Percentiles rank a stretch among this genome's conserved stretches.
phyloP scores from a whole-genome alignment of 495 filamentous ascomycete species.

The Talaromyces wortmannii region DNA sequence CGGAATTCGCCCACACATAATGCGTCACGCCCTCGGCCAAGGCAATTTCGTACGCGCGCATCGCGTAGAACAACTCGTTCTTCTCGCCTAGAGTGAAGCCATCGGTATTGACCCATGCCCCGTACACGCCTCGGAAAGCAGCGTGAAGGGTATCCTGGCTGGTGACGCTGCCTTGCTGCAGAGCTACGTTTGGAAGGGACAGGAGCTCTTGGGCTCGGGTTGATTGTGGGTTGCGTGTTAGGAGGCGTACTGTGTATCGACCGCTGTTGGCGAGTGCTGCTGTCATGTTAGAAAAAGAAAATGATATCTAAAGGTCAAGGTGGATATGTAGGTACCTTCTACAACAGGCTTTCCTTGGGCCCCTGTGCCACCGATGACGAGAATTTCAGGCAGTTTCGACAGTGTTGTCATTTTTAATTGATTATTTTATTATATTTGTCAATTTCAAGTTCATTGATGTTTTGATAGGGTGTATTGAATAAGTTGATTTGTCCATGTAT shows the following conservation, averaged over 20 bases:
- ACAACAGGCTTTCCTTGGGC: constrained; percentile 48
- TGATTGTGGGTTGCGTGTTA: constrained; percentile 39
- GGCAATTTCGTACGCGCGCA: constrained; percentile 48
- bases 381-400: constrained; percentile 8
- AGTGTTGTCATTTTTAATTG: background rate
- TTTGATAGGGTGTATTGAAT: too few species aligned
- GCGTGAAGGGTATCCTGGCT: constrained; percentile 35
- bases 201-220: constrained; percentile 29
- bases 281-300: background rate
- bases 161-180: constrained; percentile 35
- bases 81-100: constrained; percentile 48
- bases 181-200: constrained; percentile 30
- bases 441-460: too few species aligned
- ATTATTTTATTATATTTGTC: too few species aligned
- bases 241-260: constrained; percentile 35
- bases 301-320: background rate
- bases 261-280: constrained; percentile 28
- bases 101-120: constrained; percentile 48
- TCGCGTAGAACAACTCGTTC: constrained; percentile 47
- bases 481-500: too few species aligned
- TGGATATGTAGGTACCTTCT: constrained; percentile 11
- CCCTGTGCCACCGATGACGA: constrained; percentile 47
- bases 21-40: constrained; percentile 40
- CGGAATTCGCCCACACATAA: constrained; percentile 46
- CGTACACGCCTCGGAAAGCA: constrained; percentile 7